A percentile compares a stretch with the other conserved stretches of the same genome.
These are phyloP conservation scores for Cichorium intybus DNA, from an alignment of 140 eudicot species.

Conservation along the genomic window DNA sequence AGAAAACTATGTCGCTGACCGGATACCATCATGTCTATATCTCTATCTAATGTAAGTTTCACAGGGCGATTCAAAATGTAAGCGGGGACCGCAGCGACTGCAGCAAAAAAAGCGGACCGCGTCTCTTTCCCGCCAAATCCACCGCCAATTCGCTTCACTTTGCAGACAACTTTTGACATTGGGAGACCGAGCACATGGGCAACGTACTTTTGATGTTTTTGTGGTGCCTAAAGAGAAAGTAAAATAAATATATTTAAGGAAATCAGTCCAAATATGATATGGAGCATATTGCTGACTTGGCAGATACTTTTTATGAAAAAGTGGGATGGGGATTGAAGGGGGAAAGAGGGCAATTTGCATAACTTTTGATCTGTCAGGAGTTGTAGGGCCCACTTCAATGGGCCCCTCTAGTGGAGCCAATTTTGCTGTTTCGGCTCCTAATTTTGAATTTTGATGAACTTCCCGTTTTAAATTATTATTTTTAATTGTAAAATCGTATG, in stretches of 20 bases:
- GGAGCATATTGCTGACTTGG: no score
- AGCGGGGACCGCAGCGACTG: conserved; percentile 82
- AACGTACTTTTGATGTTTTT: conserved; percentile 92
- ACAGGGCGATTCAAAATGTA: conserved; percentile 83
- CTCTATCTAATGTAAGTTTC: conserved; percentile 82
- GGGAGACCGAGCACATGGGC: conserved; percentile 93
- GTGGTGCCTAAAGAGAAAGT: conserved; percentile 69
- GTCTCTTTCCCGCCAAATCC: conserved; percentile 99
- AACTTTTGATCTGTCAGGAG: no score
- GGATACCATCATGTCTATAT: conserved; percentile 79
- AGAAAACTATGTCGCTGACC: conserved; percentile 98
- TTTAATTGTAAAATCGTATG: no score
- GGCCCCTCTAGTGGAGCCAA: no score
- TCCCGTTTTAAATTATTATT: no score
- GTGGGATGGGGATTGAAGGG: no score
- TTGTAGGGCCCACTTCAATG: no score
- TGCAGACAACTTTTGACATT: conserved; percentile 98
- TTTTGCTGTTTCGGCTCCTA: no score
- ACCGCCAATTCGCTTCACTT: conserved; percentile 93
- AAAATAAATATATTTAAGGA: neutral
- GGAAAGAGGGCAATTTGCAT: no score
- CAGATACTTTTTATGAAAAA: neutral
- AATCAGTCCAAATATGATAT: no score
- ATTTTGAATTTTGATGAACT: no score
- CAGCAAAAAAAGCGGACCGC: conserved; percentile 77